A percentile compares a stretch with the other conserved stretches of the same genome.
These are phyloP conservation scores for Ascochyta koolunga DNA, from an alignment of 2,329 filamentous ascomycete genomes.

Conservation along the genomic window DNA sequence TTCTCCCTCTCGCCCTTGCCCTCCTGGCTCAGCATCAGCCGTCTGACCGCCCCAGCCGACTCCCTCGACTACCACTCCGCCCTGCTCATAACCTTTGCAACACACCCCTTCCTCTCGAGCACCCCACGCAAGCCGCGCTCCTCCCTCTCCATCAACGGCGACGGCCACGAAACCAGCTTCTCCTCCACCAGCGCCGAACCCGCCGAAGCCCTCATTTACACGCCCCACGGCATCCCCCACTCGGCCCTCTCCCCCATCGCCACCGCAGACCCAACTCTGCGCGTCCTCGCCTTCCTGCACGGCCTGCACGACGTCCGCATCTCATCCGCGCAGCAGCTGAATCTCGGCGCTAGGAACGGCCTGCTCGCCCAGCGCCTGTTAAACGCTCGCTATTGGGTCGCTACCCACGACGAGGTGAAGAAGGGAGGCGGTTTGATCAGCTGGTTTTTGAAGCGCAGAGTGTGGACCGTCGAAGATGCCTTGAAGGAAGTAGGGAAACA, in stretches of 20 bases:
- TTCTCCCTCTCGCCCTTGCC: slow-evolving; percentile 58
- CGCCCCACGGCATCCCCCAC: slow-evolving; percentile 65
- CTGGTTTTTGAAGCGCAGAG: slow-evolving; percentile 54
- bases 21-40: slow-evolving; percentile 66
- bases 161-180: slow-evolving; percentile 28
- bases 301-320: slow-evolving; percentile 68
- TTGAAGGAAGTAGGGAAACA: slow-evolving; percentile 54
- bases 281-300: slow-evolving; percentile 66
- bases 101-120: slow-evolving; percentile 36
- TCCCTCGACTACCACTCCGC: slow-evolving; percentile 65
- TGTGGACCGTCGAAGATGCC: slow-evolving; percentile 55
- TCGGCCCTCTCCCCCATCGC: slow-evolving; percentile 54
- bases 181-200: slow-evolving; percentile 22
- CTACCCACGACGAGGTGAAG: slow-evolving; percentile 70
- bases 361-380: slow-evolving; percentile 60
- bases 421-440: slow-evolving; percentile 62
- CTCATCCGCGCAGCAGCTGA: slow-evolving; percentile 61
- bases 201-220: slow-evolving; percentile 66
- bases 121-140: slow-evolving; percentile 39
- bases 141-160: slow-evolving; percentile 40
- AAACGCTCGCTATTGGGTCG: slow-evolving; percentile 67
- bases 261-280: slow-evolving; percentile 54
- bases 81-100: slow-evolving; percentile 62
- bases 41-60: slow-evolving; percentile 61
- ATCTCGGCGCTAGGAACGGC: slow-evolving; percentile 68